phyloP scores from a whole-genome alignment of 2,329 filamentous ascomycete species.

The Curvularia eragrostidis region DNA sequence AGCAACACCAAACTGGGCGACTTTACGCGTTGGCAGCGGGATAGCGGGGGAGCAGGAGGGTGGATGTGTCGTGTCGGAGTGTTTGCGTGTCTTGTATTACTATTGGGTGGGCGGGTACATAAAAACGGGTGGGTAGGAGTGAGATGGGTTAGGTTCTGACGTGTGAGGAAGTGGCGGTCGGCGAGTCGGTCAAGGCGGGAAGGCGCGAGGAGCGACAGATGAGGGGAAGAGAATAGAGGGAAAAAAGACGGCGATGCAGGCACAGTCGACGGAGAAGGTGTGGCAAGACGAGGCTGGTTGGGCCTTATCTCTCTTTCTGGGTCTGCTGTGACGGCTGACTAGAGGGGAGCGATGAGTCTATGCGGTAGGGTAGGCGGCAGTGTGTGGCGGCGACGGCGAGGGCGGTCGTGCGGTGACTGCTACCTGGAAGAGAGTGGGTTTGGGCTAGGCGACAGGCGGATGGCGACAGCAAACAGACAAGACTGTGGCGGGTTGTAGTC shows the following conservation, averaged over 20 bases:
- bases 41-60: conserved; percentile 3
- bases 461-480: conserved; percentile 29
- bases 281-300: conserved; percentile 9
- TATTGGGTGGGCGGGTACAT: conserved; percentile 33
- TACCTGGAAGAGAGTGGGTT: conserved; percentile 28
- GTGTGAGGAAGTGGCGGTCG: conserved; percentile 41
- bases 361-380: conserved; percentile 35
- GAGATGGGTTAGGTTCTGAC: conserved; percentile 32
- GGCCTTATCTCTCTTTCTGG: conserved; percentile 21
- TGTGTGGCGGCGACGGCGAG: conserved; percentile 36
- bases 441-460: conserved; percentile 11
- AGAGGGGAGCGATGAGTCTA: conserved; percentile 29
- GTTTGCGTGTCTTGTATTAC: conserved; percentile 28
- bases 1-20: conserved; percentile 40
- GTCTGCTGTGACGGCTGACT: conserved; percentile 20
- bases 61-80: conserved; percentile 10
- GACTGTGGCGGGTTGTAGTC: conserved; percentile 27
- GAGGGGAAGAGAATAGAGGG: background rate
- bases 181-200: conserved; percentile 28
- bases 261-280: conserved; percentile 17
- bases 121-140: conserved; percentile 23
- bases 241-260: conserved; percentile 21
- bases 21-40: conserved; percentile 18
- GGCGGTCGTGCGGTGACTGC: conserved; percentile 33
- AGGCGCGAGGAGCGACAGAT: conserved; percentile 15